Evolutionary conservation across 257 asterid species (phyloP).

Genomic region (Fraxinus pennsylvanica): DNA sequence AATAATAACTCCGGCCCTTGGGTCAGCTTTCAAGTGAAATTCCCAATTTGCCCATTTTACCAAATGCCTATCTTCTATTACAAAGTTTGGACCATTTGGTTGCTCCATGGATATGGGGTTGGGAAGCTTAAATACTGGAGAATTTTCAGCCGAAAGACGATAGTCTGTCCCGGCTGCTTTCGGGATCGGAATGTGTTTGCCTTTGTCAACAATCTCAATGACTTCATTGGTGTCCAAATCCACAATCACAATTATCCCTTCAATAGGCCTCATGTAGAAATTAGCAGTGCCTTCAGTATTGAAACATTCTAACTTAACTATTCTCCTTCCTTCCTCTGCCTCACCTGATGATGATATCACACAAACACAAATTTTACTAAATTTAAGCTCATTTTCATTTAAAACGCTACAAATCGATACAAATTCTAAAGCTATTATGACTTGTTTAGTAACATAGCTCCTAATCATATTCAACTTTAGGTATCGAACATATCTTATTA

Average conservation of each 20-base stretch:
- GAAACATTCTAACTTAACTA: constrained; percentile 62
- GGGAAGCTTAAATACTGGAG: constrained; percentile 43
- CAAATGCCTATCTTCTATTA: constrained; percentile 56
- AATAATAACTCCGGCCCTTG: constrained; percentile 79
- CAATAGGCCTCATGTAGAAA: constrained; percentile 85
- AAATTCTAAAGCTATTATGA: too few relatives aligned
- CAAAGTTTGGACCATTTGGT: constrained; percentile 91
- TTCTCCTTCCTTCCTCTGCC: constrained; percentile 62
- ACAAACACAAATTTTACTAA: not conserved
- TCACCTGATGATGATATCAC: constrained; percentile 32
- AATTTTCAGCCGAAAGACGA: constrained; percentile 29
- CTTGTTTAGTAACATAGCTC: too few relatives aligned
- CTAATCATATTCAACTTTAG: too few relatives aligned
- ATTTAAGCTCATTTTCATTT: not conserved
- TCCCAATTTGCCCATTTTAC: constrained; percentile 99
- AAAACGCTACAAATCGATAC: not conserved
- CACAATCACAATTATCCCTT: constrained; percentile 53
- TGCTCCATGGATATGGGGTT: constrained; percentile 80
- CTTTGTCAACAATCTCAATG: constrained; percentile 48
- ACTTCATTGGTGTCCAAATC: constrained; percentile 57
- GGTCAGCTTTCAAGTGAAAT: constrained; percentile 88
- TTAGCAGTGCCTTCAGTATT: constrained; percentile 54
- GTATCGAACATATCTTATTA: too few relatives aligned
- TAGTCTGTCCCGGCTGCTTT: constrained; percentile 60
- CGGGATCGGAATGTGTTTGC: constrained; percentile 68